phyloP scores from a whole-genome alignment of 2,329 filamentous ascomycete genomes.

The Xylariaceae sp. region DNA sequence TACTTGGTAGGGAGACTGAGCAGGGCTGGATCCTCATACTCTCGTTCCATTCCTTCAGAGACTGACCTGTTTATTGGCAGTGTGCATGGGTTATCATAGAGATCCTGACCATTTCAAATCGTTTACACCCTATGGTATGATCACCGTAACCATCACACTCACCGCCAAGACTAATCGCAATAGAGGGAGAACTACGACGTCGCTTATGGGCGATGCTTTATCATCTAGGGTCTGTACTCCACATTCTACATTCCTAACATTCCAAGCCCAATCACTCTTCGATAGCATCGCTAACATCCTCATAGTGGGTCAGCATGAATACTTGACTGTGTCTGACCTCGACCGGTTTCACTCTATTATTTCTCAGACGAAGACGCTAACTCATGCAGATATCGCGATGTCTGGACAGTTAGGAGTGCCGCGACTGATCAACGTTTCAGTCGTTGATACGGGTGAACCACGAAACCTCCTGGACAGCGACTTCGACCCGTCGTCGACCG shows the following conservation, averaged over 20 bases:
- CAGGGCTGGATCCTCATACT: not conserved
- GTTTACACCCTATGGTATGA: conserved; percentile 36
- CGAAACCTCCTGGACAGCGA: conserved; percentile 42
- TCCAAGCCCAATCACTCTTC: not conserved
- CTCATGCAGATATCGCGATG: conserved; percentile 33
- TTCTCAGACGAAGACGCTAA: not conserved
- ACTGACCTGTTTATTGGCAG: conserved; percentile 24
- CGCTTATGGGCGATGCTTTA: conserved; percentile 39
- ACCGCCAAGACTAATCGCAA: conserved; percentile 1
- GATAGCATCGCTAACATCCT: conserved; percentile 6
- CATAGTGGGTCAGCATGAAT: conserved; percentile 7
- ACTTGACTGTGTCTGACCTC: not conserved
- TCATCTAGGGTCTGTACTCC: conserved; percentile 28
- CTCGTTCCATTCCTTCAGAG: not conserved
- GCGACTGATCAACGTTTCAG: conserved; percentile 35
- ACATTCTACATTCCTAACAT: no score
- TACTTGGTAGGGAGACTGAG: not conserved
- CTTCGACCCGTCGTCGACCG: conserved; percentile 33
- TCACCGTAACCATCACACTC: not conserved
- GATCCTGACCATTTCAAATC: conserved; percentile 39
- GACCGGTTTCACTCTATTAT: not conserved
- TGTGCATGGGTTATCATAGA: conserved; percentile 41
- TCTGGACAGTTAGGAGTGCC: conserved; percentile 43
- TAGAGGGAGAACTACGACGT: conserved; percentile 40
- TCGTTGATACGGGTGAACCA: conserved; percentile 39